These are phyloP conservation scores for Lasiosphaeriaceae sp. DNA, from an alignment of 495 filamentous ascomycete genomes.

Conservation along the genomic window DNA sequence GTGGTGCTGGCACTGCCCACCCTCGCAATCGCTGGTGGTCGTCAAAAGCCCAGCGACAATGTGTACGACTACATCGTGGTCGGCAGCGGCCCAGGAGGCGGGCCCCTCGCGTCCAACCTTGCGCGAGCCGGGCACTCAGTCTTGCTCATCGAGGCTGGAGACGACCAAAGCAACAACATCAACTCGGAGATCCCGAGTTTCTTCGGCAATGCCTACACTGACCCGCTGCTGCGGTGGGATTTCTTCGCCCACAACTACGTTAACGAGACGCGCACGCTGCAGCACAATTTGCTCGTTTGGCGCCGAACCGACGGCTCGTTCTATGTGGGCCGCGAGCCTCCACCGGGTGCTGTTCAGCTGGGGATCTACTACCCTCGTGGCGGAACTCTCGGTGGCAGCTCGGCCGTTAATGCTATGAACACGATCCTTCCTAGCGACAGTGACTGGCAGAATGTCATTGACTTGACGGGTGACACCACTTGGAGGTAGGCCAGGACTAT, in stretches of 20 bases:
- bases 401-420: conserved; percentile 39
- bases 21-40: not conserved
- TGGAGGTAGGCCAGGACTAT: conserved; percentile 25
- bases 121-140: conserved; percentile 55
- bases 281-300: conserved; percentile 36
- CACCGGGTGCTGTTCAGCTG: conserved; percentile 29
- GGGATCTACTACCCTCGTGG: conserved; percentile 45
- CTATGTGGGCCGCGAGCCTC: conserved; percentile 36
- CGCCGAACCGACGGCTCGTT: conserved; percentile 34
- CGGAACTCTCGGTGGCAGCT: conserved; percentile 40
- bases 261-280: conserved; percentile 28
- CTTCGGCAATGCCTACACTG: conserved; percentile 33
- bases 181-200: conserved; percentile 30
- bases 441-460: conserved; percentile 28
- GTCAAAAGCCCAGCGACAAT: not conserved
- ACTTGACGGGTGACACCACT: conserved; percentile 33
- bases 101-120: conserved; percentile 56
- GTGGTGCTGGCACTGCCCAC: not conserved
- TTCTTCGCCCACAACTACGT: conserved; percentile 42
- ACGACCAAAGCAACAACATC: conserved; percentile 49
- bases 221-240: conserved; percentile 41
- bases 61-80: conserved; percentile 62
- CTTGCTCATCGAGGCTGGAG: conserved; percentile 61
- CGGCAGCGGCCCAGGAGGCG: conserved; percentile 62
- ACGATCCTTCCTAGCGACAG: conserved; percentile 32